These are phyloP conservation scores for Cryphonectria carpinicola DNA, from an alignment of 2,329 filamentous ascomycete genomes.

Conservation along the genomic window DNA sequence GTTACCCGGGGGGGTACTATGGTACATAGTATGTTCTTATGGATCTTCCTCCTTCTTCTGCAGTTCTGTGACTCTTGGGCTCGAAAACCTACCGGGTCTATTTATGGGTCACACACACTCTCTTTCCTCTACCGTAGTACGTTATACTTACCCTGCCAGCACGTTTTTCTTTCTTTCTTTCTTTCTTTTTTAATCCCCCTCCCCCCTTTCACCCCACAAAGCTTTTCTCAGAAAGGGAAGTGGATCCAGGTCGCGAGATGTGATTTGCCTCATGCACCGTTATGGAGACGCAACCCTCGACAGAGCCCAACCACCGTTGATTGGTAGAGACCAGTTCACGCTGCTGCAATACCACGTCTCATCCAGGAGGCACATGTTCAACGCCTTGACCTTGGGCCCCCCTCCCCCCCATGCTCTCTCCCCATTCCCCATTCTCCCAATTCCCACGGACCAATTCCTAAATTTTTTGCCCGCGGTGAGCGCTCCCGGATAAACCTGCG, in stretches of 20 bases:
- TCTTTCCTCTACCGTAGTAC: not conserved
- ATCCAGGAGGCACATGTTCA: not conserved
- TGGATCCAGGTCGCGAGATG: slow-evolving; percentile 1
- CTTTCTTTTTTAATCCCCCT: not conserved
- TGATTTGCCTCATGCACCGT: slow-evolving; percentile 11
- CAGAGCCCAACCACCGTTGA: slow-evolving; percentile 2
- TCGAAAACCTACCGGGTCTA: not conserved
- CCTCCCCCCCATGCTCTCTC: not conserved
- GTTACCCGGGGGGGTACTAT: not conserved
- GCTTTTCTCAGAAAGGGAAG: slow-evolving; percentile 3
- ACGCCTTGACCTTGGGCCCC: not conserved
- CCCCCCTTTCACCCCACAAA: not conserved
- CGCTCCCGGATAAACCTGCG: slow-evolving; percentile 9
- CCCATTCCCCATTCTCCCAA: not conserved
- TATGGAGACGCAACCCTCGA: slow-evolving; percentile 2
- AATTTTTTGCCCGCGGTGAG: slow-evolving; percentile 17
- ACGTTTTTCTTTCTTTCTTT: not conserved
- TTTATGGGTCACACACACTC: not conserved
- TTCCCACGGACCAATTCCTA: not conserved
- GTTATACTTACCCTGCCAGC: not conserved
- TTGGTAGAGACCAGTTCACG: slow-evolving; percentile 17
- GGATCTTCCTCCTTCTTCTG: not conserved
- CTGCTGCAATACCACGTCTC: slow-evolving; percentile 21
- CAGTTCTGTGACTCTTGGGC: slow-evolving; percentile 5
- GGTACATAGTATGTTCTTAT: not conserved